phyloP scores from a whole-genome alignment of 352 stramenopile genomes.

The Phytophthora kernoviae region DNA sequence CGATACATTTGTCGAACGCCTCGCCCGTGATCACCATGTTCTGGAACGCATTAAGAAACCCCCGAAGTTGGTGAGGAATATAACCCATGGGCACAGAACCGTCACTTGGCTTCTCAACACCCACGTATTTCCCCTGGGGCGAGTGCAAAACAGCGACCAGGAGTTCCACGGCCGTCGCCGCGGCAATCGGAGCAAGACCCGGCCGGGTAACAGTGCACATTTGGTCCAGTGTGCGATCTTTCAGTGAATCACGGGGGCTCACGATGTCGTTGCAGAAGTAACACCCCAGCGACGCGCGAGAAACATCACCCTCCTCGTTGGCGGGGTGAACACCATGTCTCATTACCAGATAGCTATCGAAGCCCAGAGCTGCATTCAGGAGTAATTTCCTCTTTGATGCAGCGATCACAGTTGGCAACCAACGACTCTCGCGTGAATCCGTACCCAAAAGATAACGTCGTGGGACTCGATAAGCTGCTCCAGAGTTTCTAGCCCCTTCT shows the following conservation, averaged over 20 bases:
- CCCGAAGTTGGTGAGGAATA: slow-evolving; percentile 96
- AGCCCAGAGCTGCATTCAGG: slow-evolving; percentile 83
- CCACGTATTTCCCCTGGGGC: slow-evolving; percentile 70
- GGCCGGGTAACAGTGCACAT: slow-evolving; percentile 99
- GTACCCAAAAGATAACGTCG: slow-evolving; percentile 98
- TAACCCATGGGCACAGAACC: slow-evolving; percentile 70
- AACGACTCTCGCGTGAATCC: slow-evolving; percentile 98
- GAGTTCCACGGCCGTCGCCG: slow-evolving; percentile 95
- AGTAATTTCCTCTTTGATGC: slow-evolving; percentile 92
- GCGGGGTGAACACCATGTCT: slow-evolving; percentile 87
- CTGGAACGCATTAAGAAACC: slow-evolving; percentile 93
- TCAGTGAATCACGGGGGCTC: slow-evolving; percentile 96
- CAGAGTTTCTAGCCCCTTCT: slow-evolving; percentile 77
- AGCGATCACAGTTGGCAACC: slow-evolving; percentile 97
- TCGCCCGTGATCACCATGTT: slow-evolving; percentile 83
- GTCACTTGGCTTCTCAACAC: slow-evolving; percentile 63
- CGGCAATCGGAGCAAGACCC: slow-evolving; percentile 93
- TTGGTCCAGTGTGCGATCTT: slow-evolving; percentile 98
- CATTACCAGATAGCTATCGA: slow-evolving; percentile 99
- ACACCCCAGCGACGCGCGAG: slow-evolving; percentile 84
- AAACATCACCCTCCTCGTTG: slow-evolving; percentile 4
- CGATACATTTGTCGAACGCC: slow-evolving; percentile 96
- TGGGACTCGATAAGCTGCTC: slow-evolving; percentile 91
- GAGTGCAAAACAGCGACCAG: slow-evolving; percentile 96
- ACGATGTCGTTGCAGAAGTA: slow-evolving; percentile 99